Evolutionary conservation across 2,329 filamentous ascomycete species (phyloP), one percentile per base, ranked within the genome.

Genomic region (Penicillium fuscoglaucum): DNA sequence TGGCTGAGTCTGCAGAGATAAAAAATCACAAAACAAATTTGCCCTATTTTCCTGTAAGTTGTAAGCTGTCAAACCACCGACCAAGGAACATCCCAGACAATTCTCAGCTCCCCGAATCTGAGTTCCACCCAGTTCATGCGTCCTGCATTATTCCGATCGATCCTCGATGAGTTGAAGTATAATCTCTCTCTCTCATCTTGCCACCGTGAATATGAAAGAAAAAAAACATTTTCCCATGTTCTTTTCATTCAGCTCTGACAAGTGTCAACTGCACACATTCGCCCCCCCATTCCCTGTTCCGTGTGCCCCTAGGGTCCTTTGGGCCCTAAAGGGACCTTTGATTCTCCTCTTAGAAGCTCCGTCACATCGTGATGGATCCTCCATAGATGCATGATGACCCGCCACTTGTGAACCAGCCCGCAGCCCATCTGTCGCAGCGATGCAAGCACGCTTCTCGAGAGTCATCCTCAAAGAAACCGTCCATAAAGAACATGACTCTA

Each of bases 321-420:
- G 45, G 37, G 21, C 31, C 19, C 15, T 24, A 26, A 47, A 40
- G n/a, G 46, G 44, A 55, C 50, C 58, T 58, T 55, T 54, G 33
- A 51, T 50, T 54, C 55, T 56, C 55, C 52, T 43, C 59, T 60
- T 58, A 59, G 53, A 49, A 61, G 48, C 52, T 39, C 57, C 60
- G 50, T 54, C 59, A 60, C 62, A 60, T 62, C 65, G 66, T 66
- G 63, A 66, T 68, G 65, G 65, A 66, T 65, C 58, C 61, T 61
- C 66, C 58, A 54, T 50, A 60, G 60, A 66, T 67, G 69, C 67
- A 70, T 65, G 50, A 48, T 62, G 67, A 66, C 66, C 64, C 69
- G 63, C 69, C 65, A 70, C 64, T 72, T 66, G 53, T 62, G 60
- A 70, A 69, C 62, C 66, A 64, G 68, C 53, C 68, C 60, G 58